Base-by-base conservation (phyloP, 208 protist species). In the Tritrichomonas foetus region DNA sequence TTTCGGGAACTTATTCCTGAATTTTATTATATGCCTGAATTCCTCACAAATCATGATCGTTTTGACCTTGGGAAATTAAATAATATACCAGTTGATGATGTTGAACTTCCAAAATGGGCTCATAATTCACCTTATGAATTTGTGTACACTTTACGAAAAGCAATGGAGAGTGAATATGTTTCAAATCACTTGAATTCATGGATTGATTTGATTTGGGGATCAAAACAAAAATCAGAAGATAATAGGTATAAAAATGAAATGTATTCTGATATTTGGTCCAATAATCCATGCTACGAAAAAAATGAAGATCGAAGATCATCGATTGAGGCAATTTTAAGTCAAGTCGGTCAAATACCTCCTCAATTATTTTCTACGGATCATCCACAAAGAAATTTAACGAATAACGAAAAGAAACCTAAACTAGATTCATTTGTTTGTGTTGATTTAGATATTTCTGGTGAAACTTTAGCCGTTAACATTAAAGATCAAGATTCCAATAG, bases 201-300 rank as follows among this genome's bases (percentile, higher is more conserved):
- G 96, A 97, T 97, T 36, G 96, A 97, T 66, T 93, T 97, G 20
- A 96, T 97, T 55, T 97, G 96, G 93, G 96, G 96, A 22, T 96
- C 96, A 75, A 89, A 95, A 53, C 95, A 97, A 53, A 72, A 80
- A 13, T 95, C 95, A 30, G 80, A 66, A 41, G 95, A 78, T 2
- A 89, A 89, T 39, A 3, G 20, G 13, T 89, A 89, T 47, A 53
- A 53, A 36, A 14, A 49, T 47, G 78, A 89, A 49, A 89, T 89
- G 41, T 89, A 89, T 50, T 55, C 41, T 30, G 78, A 89, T 89
- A 47, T 89, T 22, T 89, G 78, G 78, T 20, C 33, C 3, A 57
- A 57, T 53, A 44, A 89, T 82, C 74, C 74, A 30, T 22, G 11
- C 53, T 22, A 22, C 8, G 27, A 69, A 33, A 69, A 69, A 33